Evolutionary conservation across 2,329 filamentous ascomycete genomes (phyloP).

Genomic region (Ophiognomonia clavigignenti-juglandacearum): DNA sequence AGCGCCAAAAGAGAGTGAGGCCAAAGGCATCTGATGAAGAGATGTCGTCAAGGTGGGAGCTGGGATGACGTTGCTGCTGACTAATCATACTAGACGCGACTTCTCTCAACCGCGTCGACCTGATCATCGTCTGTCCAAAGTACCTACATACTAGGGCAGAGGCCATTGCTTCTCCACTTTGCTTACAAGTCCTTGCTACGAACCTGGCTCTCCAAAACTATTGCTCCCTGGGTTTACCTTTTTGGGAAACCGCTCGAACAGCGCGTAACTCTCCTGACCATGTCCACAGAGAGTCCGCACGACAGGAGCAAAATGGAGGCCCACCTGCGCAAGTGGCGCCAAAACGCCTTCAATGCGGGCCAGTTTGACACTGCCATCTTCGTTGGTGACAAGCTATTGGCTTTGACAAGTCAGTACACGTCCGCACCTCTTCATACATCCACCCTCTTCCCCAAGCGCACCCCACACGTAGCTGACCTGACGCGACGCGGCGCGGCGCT

Average conservation of each 20-base stretch:
- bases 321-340: conserved; percentile 89
- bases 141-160: too few species aligned
- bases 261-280: conserved; percentile 1
- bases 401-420: conserved; percentile 74
- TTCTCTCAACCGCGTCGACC: too few species aligned
- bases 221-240: too few species aligned
- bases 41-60: too few species aligned
- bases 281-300: conserved; percentile 15
- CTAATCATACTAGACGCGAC: too few species aligned
- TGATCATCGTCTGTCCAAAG: too few species aligned
- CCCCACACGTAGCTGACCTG: conserved; percentile 6
- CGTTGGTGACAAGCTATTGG: conserved; percentile 93
- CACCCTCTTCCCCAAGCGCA: background rate
- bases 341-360: conserved; percentile 91
- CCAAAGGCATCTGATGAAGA: too few species aligned
- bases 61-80: too few species aligned
- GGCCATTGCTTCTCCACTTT: too few species aligned
- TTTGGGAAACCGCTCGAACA: background rate
- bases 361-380: conserved; percentile 97
- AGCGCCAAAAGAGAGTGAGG: too few species aligned
- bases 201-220: too few species aligned
- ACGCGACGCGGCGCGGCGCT: conserved; percentile 2
- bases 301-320: conserved; percentile 64
- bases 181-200: too few species aligned
- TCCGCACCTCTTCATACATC: conserved; percentile 5